Evolutionary conservation across 805 yeast genomes (phyloP).

Genomic region (Komagataella kurtzmanii): DNA sequence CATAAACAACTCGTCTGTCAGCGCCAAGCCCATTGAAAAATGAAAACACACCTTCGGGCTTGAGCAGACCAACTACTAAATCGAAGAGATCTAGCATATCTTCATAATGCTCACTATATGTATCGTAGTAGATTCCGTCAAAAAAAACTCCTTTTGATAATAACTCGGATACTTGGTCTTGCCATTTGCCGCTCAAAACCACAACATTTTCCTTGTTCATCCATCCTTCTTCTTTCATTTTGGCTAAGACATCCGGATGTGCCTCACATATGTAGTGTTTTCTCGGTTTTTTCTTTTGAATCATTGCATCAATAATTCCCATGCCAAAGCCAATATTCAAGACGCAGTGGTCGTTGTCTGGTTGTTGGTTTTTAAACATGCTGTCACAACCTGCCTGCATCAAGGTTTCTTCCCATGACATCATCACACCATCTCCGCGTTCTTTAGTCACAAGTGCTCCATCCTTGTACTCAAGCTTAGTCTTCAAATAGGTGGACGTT

Average conservation of each 20-base stretch:
- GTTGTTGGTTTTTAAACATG: constrained; percentile 34
- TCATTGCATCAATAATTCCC: constrained; percentile 86
- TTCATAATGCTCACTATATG: constrained; percentile 81
- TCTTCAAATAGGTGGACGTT: constrained; percentile 48
- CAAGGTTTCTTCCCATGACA: constrained; percentile 85
- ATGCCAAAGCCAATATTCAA: constrained; percentile 91
- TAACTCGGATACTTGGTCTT: constrained; percentile 57
- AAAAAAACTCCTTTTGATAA: constrained; percentile 57
- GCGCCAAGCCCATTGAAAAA: constrained; percentile 90
- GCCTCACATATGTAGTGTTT: constrained; percentile 88
- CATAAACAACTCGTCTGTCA: constrained; percentile 59
- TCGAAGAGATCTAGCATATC: constrained; percentile 86
- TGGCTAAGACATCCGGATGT: constrained; percentile 76
- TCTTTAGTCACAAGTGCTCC: constrained; percentile 61
- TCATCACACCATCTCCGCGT: constrained; percentile 85
- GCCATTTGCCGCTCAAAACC: constrained; percentile 86
- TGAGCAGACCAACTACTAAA: constrained; percentile 64
- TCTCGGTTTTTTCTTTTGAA: constrained; percentile 42
- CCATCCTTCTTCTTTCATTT: constrained; percentile 73
- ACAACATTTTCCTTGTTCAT: constrained; percentile 57
- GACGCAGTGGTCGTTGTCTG: constrained; percentile 28
- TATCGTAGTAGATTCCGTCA: constrained; percentile 89
- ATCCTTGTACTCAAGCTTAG: constrained; percentile 56
- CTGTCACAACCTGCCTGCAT: constrained; percentile 76
- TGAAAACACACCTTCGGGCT: constrained; percentile 75